Percentiles rank a stretch among this genome's conserved stretches.
Conservation (phyloP, 177 flowering plant species). For the Vitis hybrid region DNA sequence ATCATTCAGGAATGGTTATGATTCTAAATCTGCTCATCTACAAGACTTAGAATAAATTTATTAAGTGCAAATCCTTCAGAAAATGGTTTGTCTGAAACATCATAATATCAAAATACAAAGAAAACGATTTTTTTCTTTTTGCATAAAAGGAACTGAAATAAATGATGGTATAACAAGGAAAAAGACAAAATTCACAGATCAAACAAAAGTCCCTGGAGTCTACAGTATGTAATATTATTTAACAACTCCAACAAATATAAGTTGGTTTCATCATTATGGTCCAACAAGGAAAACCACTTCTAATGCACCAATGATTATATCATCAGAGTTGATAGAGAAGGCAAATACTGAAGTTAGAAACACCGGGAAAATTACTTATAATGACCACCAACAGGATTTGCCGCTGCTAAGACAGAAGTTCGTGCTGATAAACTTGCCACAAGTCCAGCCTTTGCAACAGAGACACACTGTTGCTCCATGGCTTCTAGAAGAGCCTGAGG, state of each 20-base stretch:
- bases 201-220: not conserved
- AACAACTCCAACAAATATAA: too few species aligned
- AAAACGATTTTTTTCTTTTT: not conserved
- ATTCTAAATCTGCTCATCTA: slow-evolving; percentile 1
- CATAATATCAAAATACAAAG: not conserved
- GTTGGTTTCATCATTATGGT: not conserved
- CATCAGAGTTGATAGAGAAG: not conserved
- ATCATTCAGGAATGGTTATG: too few species aligned
- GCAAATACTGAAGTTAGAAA: slow-evolving; percentile 1
- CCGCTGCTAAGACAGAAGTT: slow-evolving; percentile 94
- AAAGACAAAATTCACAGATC: not conserved
- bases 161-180: not conserved
- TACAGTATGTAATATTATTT: too few species aligned
- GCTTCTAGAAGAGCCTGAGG: slow-evolving; percentile 91
- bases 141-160: not conserved
- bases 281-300: slow-evolving; percentile 1
- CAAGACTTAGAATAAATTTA: not conserved
- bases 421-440: slow-evolving; percentile 98
- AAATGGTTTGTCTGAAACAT: not conserved
- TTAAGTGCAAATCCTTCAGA: not conserved
- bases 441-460: slow-evolving; percentile 98
- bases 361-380: slow-evolving; percentile 59
- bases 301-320: not conserved
- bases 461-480: slow-evolving; percentile 99
- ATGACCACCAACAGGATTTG: slow-evolving; percentile 99